Evolutionary conservation across 768 basidiomycete species (phyloP).

Genomic region (Boletus rex-veris): DNA sequence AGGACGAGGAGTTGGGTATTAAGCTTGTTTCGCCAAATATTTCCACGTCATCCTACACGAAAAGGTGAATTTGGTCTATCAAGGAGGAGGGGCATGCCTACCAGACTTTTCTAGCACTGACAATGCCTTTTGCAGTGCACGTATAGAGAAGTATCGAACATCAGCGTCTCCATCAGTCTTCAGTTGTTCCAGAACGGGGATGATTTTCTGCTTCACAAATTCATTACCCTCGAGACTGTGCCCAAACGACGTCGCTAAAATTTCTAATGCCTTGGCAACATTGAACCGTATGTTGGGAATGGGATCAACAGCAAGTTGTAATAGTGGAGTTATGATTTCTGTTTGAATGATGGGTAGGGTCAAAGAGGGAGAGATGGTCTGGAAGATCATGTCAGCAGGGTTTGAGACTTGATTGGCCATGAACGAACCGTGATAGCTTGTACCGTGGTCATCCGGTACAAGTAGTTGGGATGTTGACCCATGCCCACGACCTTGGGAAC

Average conservation of each 20-base stretch:
- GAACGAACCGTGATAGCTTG: constrained; percentile 90
- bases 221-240: constrained; percentile 64
- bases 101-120: constrained; percentile 38
- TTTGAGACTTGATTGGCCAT: background rate
- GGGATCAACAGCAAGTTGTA: constrained; percentile 80
- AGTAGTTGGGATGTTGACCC: constrained; percentile 95
- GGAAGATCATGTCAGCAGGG: constrained; percentile 9
- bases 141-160: constrained; percentile 89
- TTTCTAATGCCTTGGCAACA: constrained; percentile 92
- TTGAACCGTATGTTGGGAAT: constrained; percentile 99
- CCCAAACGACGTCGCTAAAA: constrained; percentile 72
- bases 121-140: constrained; percentile 64
- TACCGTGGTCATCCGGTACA: constrained; percentile 98
- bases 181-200: constrained; percentile 83
- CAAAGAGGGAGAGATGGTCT: constrained; percentile 95
- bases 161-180: constrained; percentile 91
- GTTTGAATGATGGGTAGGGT: constrained; percentile 78
- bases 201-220: constrained; percentile 67
- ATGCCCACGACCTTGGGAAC: constrained; percentile 97
- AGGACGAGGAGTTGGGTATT: constrained; percentile 31
- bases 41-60: constrained; percentile 20
- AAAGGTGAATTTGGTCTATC: constrained; percentile 1
- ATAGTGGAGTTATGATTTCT: constrained; percentile 79
- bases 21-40: constrained; percentile 20
- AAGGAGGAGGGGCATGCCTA: constrained; percentile 13